Evolutionary conservation across 352 stramenopile genomes (phyloP).

Genomic region (Hyaloperonospora brassicae): DNA sequence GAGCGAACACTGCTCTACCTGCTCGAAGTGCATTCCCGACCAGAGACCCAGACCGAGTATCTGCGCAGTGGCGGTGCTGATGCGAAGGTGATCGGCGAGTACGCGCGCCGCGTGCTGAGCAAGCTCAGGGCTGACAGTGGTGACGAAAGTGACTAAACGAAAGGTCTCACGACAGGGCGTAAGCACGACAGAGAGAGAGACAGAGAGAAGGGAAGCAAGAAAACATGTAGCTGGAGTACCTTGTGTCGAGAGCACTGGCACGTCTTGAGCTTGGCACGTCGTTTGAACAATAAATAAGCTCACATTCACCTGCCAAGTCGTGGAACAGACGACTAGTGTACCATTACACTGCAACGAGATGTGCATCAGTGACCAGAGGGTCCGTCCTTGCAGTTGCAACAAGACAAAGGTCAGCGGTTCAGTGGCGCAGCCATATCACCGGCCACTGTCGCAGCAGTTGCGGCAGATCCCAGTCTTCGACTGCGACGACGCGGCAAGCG

Average conservation of each 20-base stretch:
- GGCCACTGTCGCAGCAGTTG: constrained; percentile 11
- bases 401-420: constrained; percentile 17
- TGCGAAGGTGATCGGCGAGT: constrained; percentile 83
- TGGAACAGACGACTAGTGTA: too few relatives aligned
- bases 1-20: constrained; percentile 83
- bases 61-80: constrained; percentile 44
- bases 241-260: too few relatives aligned
- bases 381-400: neutral
- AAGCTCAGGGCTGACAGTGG: constrained; percentile 84
- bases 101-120: constrained; percentile 75
- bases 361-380: neutral
- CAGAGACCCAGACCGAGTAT: constrained; percentile 74
- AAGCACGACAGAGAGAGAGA: neutral
- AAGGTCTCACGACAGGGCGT: constrained; percentile 3
- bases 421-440: constrained; percentile 15
- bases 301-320: neutral
- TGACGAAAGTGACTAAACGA: constrained; percentile 62
- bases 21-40: constrained; percentile 75
- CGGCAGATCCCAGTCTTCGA: constrained; percentile 14
- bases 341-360: too few relatives aligned
- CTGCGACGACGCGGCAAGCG: constrained; percentile 20
- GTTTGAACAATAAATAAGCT: constrained; percentile 26
- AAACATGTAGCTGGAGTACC: too few relatives aligned
- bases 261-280: neutral
- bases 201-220: neutral